These are phyloP conservation scores for Euclidium syriacum DNA, from an alignment of 345 rosid genomes.

Conservation along the genomic window DNA sequence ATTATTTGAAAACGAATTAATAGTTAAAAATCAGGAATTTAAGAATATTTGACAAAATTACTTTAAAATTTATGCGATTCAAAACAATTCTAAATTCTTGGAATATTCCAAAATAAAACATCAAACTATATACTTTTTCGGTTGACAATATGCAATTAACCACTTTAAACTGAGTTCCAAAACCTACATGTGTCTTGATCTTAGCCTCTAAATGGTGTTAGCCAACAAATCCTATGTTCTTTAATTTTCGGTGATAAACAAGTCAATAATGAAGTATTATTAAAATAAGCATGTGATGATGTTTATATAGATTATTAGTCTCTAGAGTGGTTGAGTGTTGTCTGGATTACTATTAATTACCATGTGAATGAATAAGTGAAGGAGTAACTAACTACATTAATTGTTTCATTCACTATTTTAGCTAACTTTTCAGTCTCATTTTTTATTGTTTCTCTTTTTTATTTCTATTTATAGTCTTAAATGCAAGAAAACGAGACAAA, in stretches of 20 bases:
- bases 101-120: too few species aligned
- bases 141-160: too few species aligned
- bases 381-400: constrained; percentile 17
- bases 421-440: constrained; percentile 7
- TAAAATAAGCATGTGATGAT: constrained; percentile 5
- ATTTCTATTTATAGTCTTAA: neutral
- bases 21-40: too few species aligned
- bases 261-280: neutral
- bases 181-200: neutral
- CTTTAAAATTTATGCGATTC: too few species aligned
- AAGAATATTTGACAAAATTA: too few species aligned
- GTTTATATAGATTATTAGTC: neutral
- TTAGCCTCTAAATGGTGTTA: neutral
- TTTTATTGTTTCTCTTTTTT: neutral
- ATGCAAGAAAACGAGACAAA: constrained; percentile 16
- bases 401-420: constrained; percentile 21
- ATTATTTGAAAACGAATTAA: too few species aligned
- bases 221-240: neutral
- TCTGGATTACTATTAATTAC: constrained; percentile 16
- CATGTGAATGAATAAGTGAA: constrained; percentile 16
- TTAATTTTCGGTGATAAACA: neutral
- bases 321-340: constrained; percentile 15
- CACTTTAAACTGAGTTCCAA: too few species aligned
- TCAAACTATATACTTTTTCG: too few species aligned
- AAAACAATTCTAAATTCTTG: too few species aligned